Evolutionary conservation across 139 green algal species (phyloP), one percentile per base, ranked within the genome.

Genomic region (Haematococcus sp.): DNA sequence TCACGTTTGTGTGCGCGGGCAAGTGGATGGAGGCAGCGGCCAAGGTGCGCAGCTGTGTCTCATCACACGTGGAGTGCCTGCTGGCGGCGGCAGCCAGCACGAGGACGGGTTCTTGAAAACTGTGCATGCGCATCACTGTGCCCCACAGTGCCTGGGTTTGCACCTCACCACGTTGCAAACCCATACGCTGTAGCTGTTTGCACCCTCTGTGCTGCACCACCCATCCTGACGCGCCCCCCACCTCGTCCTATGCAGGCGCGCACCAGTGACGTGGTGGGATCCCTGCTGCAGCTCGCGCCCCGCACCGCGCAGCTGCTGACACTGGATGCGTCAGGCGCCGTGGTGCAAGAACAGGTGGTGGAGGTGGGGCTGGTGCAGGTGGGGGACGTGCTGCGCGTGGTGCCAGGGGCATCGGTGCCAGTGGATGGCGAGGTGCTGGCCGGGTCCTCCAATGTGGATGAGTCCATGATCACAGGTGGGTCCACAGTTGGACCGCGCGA

Each of bases 381-480:
- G 16, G 77, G 77, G 1, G 81, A 87, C 44, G 44, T 83, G 27
- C 63, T 90, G 51, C 79, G 81, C 43, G 85, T 98, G 52, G 66
- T 90, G 40, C 92, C 94, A 0, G 94, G 94, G 7, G 81, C 85
- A 0, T 77, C 87, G 15, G 71, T 98, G 3, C 92, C 96, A 5
- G 81, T 85, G 1, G 96, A 99, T 77, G 96, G 95, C 1, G 69
- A 81, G 9, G 86, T 99, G 28, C 55, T 94, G 25, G 68, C 71
- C 43, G 95, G 93, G 28, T 63, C 77, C 16, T 94, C 85, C 0
- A 80, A 93, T 52, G 88, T 95, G 35, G 91, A 99, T 67, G 96
- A 99, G 84, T 89, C 84, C 63, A 98, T 99, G 94, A 80, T 99
- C 15, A 98, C 96, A 27, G 96, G 61, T 68, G 61, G 2, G 61